Conservation (phyloP, 495 filamentous ascomycete genomes). For the Parathielavia appendiculata region DNA sequence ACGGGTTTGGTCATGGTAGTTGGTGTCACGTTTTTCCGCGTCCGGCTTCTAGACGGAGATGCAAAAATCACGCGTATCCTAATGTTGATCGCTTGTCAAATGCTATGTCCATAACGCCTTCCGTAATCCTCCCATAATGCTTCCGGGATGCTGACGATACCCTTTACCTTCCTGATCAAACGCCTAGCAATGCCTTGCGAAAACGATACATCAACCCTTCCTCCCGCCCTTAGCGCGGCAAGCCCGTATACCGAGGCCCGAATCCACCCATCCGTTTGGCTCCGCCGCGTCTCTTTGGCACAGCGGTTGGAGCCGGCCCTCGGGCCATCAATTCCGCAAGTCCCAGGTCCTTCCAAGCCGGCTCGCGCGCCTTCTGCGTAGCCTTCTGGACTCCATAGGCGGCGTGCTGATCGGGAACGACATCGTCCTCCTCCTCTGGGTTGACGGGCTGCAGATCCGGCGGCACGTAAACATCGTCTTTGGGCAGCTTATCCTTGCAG, state of each 20-base stretch:
- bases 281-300: conserved; percentile 6
- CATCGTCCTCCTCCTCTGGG: conserved; percentile 96
- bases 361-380: conserved; percentile 63
- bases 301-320: conserved; percentile 33
- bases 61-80: background rate
- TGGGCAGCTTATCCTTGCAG: conserved; percentile 60
- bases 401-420: conserved; percentile 95
- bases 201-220: background rate
- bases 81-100: conserved; percentile 2
- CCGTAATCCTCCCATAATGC: background rate
- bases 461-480: conserved; percentile 80
- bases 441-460: conserved; percentile 88
- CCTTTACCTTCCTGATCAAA: background rate
- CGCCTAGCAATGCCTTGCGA: conserved; percentile 9
- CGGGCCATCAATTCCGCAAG: conserved; percentile 63
- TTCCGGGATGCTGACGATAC: background rate
- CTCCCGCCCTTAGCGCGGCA: conserved; percentile 38
- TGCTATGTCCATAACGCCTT: background rate
- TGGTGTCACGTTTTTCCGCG: background rate
- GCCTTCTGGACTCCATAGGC: conserved; percentile 92
- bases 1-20: background rate
- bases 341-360: conserved; percentile 83
- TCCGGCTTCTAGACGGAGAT: background rate
- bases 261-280: conserved; percentile 17
- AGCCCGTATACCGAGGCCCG: conserved; percentile 30